Evolutionary conservation across 495 filamentous ascomycete species (phyloP).

Genomic region (Bombardia bombarda): DNA sequence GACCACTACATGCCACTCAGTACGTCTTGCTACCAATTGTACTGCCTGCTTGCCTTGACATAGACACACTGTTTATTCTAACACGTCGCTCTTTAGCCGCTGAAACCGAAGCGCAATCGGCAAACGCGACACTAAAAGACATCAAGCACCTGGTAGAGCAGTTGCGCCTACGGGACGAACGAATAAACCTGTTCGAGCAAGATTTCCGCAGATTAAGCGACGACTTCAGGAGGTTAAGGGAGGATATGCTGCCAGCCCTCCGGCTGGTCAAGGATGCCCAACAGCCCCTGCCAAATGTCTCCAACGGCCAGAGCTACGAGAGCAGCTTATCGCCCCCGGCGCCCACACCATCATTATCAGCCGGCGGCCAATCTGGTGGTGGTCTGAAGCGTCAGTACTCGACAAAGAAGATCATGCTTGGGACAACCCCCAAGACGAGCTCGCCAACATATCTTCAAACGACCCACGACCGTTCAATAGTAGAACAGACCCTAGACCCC

Average conservation of each 20-base stretch:
- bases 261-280: constrained; percentile 84
- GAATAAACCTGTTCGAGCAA: constrained; percentile 68
- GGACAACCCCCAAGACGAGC: constrained; percentile 65
- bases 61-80: constrained; percentile 10
- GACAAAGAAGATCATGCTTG: constrained; percentile 82
- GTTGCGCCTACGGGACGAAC: constrained; percentile 77
- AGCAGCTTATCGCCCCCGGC: constrained; percentile 43
- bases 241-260: constrained; percentile 85
- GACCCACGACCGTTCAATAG: constrained; percentile 44
- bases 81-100: constrained; percentile 51
- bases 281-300: constrained; percentile 66
- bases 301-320: constrained; percentile 36
- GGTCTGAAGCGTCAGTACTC: constrained; percentile 73
- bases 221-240: constrained; percentile 74
- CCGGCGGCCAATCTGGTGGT: constrained; percentile 10
- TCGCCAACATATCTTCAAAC: constrained; percentile 69
- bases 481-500: constrained; percentile 49
- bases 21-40: constrained; percentile 39
- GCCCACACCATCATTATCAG: constrained; percentile 38
- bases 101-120: constrained; percentile 76
- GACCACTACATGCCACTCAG: constrained; percentile 92
- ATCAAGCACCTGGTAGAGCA: constrained; percentile 82
- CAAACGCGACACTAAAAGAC: constrained; percentile 83
- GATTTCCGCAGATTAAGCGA: constrained; percentile 76
- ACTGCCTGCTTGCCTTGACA: not conserved